Base-by-base conservation (phyloP, 345 rosid genomes). In the Triadica sebifera region DNA sequence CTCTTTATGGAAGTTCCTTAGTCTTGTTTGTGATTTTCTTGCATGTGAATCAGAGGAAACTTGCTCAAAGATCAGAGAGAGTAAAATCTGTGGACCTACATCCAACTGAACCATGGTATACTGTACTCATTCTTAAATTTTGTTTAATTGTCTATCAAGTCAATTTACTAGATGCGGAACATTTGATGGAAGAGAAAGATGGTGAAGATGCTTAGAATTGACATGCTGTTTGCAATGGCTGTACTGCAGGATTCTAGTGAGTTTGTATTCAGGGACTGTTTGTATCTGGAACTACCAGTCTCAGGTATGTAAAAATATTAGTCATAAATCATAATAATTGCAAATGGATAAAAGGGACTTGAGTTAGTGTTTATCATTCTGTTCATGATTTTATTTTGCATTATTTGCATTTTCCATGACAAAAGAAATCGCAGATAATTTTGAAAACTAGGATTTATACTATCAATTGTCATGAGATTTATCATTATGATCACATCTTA, bases 281-380 rank as follows among this genome's bases (percentile, higher is more conserved):
- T 80, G 86, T 53, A 86, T 86, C 60, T 86, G 85, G 86, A 78
- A 86, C 71, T 86, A 86, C 82, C 87, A 86, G 83, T 87, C 98
- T 51, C 99, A 91, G 97, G 99, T 96, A 85, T 46, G 82, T 69
- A 39, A 74, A 41, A 15, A 49, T 66, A 17, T 29, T 12, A 11
- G 12, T 65, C 16, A 5, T 6, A 1, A 11, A 9, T 65, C 16
- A 5, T 6, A 1, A 43, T 43, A 4, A 7, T 4, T 43, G 10
- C 47, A 43, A 4, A 10, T 10, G 10, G 10, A 43, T 43, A 43
- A 43, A 43, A 6, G 47, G 47, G 47, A 6, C 47, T 43, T 6
- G 47, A 43, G 8, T 3, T 43, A 43, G 47, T 43, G 10, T 1
- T 6, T 43, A 43, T 43, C 47, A 43, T 43, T 43, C 47, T 6